Evolutionary conservation across 2,329 filamentous ascomycete species (phyloP).

Genomic region (Fusarium sarcochroum): DNA sequence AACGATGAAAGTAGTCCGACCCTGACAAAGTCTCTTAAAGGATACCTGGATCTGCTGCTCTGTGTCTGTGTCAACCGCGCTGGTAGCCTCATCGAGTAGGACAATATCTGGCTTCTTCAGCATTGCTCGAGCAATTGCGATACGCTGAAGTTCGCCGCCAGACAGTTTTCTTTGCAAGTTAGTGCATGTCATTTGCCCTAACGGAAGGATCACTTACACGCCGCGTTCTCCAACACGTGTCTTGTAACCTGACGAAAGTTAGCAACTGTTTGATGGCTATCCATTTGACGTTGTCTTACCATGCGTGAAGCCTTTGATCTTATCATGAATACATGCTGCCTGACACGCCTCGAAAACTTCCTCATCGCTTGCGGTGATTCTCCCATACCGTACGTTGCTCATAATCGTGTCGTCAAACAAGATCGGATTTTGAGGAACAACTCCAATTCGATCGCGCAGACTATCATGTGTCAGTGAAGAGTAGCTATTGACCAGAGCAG

Average conservation of each 20-base stretch:
- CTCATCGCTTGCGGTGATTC: conserved; percentile 66
- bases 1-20: conserved; percentile 76
- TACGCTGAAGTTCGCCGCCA: conserved; percentile 75
- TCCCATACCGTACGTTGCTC: conserved; percentile 72
- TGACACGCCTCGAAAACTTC: conserved; percentile 69
- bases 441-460: conserved; percentile 67
- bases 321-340: conserved; percentile 71
- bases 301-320: conserved; percentile 67
- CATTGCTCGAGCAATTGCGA: conserved; percentile 79
- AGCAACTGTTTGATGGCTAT: conserved; percentile 7
- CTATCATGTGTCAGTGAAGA: conserved; percentile 52
- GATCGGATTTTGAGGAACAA: conserved; percentile 69
- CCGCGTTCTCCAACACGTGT: conserved; percentile 67
- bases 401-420: conserved; percentile 72
- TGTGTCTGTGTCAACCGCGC: conserved; percentile 79
- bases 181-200: conserved; percentile 18
- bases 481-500: background rate
- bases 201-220: conserved; percentile 53
- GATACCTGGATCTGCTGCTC: conserved; percentile 77
- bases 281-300: conserved; percentile 51
- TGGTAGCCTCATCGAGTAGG: conserved; percentile 84
- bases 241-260: conserved; percentile 58
- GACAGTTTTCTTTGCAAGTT: conserved; percentile 68
- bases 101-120: conserved; percentile 82
- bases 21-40: conserved; percentile 69